Evolutionary conservation across 106 monocot species (phyloP).

Genomic region (Dioscorea dumetorum): DNA sequence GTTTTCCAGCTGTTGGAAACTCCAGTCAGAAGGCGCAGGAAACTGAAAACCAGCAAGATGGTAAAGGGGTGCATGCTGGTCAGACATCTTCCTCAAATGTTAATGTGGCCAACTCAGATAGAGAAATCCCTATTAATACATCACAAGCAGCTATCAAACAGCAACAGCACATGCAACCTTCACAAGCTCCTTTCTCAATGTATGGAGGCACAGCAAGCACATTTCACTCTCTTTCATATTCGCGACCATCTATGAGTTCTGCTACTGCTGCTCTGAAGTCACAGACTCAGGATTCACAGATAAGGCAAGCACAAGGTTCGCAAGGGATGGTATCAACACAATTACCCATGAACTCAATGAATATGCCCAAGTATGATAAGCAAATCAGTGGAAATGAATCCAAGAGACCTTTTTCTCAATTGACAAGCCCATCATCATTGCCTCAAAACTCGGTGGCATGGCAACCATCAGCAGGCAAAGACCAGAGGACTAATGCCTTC

Average conservation of each 20-base stretch:
- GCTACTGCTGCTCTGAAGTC: slow-evolving; percentile 24
- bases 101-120: slow-evolving; percentile 32
- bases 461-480: slow-evolving; percentile 16
- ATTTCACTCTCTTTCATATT: slow-evolving; percentile 38
- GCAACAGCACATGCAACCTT: slow-evolving; percentile 34
- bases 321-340: slow-evolving; percentile 40
- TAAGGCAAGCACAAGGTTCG: slow-evolving; percentile 21
- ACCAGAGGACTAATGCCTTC: slow-evolving; percentile 27
- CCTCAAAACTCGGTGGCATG: slow-evolving; percentile 28
- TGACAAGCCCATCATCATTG: slow-evolving; percentile 16
- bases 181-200: slow-evolving; percentile 45
- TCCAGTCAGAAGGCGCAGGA: slow-evolving; percentile 33
- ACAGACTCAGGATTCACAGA: slow-evolving; percentile 34
- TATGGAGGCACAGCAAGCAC: slow-evolving; percentile 28
- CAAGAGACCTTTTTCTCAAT: slow-evolving; percentile 29
- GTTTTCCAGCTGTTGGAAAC: slow-evolving; percentile 16
- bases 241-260: slow-evolving; percentile 31
- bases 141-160: slow-evolving; percentile 34
- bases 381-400: slow-evolving; percentile 39
- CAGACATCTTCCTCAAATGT: slow-evolving; percentile 26
- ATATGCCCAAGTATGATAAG: slow-evolving; percentile 25
- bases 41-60: slow-evolving; percentile 23
- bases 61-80: slow-evolving; percentile 16
- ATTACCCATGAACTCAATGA: slow-evolving; percentile 17
- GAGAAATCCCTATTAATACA: slow-evolving; percentile 16